phyloP scores from a whole-genome alignment of 2,329 filamentous ascomycete species.

The Cadophora gregata region DNA sequence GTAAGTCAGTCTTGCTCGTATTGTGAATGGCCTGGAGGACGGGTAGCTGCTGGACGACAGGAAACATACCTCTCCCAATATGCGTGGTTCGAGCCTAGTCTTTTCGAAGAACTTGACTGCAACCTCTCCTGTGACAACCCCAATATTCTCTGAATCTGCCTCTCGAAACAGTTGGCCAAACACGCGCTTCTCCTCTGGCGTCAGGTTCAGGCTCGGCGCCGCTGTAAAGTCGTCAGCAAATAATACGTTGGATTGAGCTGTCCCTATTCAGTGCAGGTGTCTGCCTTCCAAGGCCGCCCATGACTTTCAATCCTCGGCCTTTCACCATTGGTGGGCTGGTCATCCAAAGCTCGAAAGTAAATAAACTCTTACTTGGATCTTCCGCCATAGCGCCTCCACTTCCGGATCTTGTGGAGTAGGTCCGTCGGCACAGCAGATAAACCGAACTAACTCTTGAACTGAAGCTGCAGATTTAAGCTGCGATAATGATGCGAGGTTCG shows the following conservation, averaged over 20 bases:
- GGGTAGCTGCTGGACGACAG: neutral
- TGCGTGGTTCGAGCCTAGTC: slow-evolving; percentile 83
- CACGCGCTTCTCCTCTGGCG: slow-evolving; percentile 88
- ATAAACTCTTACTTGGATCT: slow-evolving; percentile 45
- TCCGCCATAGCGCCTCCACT: slow-evolving; percentile 42
- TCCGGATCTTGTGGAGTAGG: slow-evolving; percentile 22
- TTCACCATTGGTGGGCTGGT: neutral
- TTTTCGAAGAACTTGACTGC: slow-evolving; percentile 98
- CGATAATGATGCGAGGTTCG: slow-evolving; percentile 23
- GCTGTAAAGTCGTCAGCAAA: slow-evolving; percentile 45
- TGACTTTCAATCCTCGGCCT: neutral
- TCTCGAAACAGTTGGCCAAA: slow-evolving; percentile 93
- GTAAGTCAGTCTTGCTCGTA: slow-evolving; percentile 35
- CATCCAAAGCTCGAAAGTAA: slow-evolving; percentile 60
- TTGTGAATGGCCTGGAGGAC: neutral
- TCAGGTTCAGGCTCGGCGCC: slow-evolving; percentile 80
- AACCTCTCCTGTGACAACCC: slow-evolving; percentile 93
- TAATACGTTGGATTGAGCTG: neutral
- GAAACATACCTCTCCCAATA: slow-evolving; percentile 77
- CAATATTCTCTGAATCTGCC: slow-evolving; percentile 88
- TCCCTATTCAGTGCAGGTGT: neutral
- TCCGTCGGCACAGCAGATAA: slow-evolving; percentile 16
- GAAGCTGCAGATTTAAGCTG: slow-evolving; percentile 31
- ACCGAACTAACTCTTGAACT: slow-evolving; percentile 18
- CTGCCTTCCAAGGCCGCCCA: neutral